phyloP scores from a whole-genome alignment of 192 early-diverging fungal genomes.

The Umbelopsis isabellina region DNA sequence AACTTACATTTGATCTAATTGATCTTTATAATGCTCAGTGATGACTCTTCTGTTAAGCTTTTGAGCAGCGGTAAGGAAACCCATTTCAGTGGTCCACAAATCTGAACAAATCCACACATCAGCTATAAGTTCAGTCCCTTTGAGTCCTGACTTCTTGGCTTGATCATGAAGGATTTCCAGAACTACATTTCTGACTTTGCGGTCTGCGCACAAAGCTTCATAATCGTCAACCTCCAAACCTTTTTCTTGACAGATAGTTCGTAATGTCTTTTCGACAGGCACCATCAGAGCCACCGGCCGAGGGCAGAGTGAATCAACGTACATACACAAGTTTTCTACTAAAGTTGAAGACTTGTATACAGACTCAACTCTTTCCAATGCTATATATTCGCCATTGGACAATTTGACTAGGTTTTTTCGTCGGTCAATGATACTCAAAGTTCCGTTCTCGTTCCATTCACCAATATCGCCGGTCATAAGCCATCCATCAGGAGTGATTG shows the following conservation, averaged over 20 bases:
- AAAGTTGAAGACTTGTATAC: slow-evolving; percentile 76
- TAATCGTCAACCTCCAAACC: slow-evolving; percentile 47
- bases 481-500: slow-evolving; percentile 70
- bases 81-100: slow-evolving; percentile 92
- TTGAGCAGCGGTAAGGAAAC: slow-evolving; percentile 87
- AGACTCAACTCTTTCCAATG: slow-evolving; percentile 57
- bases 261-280: slow-evolving; percentile 61
- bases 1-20: slow-evolving; percentile 61
- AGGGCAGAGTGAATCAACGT: slow-evolving; percentile 70
- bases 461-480: slow-evolving; percentile 79
- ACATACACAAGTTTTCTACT: slow-evolving; percentile 82
- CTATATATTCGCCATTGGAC: slow-evolving; percentile 75
- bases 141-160: slow-evolving; percentile 69
- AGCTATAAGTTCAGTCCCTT: slow-evolving; percentile 74
- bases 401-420: slow-evolving; percentile 83
- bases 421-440: slow-evolving; percentile 77
- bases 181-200: slow-evolving; percentile 54
- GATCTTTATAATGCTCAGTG: slow-evolving; percentile 53
- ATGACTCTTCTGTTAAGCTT: slow-evolving; percentile 88
- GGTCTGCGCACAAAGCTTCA: slow-evolving; percentile 56
- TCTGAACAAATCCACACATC: slow-evolving; percentile 70
- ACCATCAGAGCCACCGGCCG: slow-evolving; percentile 79
- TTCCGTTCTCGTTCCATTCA: slow-evolving; percentile 69
- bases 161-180: slow-evolving; percentile 48
- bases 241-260: slow-evolving; percentile 47